Evolutionary conservation across 768 basidiomycete species (phyloP).

Genomic region (Lactifluus piperatus): DNA sequence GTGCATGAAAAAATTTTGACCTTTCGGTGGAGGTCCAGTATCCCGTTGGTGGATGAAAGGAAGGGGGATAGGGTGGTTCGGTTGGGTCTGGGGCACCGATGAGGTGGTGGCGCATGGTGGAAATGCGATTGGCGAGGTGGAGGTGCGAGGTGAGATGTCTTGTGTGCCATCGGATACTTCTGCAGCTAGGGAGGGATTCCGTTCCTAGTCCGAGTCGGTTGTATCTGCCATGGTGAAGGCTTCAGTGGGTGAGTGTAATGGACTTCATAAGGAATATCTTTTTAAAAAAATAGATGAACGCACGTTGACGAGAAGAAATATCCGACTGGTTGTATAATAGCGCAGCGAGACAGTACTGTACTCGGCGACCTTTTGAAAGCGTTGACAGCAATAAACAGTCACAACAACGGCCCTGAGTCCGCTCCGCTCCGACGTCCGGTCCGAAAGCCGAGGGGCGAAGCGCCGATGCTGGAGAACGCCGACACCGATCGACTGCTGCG

Average conservation of each 20-base stretch:
- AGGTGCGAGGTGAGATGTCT: neutral
- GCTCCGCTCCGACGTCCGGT: too few relatives aligned
- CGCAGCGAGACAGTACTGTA: too few relatives aligned
- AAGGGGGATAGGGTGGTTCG: neutral
- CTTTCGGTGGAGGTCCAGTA: slow-evolving; percentile 68
- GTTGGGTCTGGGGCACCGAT: too few relatives aligned
- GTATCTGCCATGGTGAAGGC: neutral
- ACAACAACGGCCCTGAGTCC: neutral
- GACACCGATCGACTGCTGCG: neutral
- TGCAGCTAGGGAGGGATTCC: too few relatives aligned
- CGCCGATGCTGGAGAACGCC: too few relatives aligned
- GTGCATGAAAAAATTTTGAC: slow-evolving; percentile 58
- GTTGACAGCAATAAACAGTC: neutral
- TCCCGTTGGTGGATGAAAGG: slow-evolving; percentile 25
- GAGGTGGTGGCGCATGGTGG: too few relatives aligned
- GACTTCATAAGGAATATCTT: too few relatives aligned
- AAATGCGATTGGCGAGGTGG: too few relatives aligned
- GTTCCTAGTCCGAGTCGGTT: neutral
- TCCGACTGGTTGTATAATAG: neutral
- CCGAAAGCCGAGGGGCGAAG: too few relatives aligned
- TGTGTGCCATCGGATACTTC: too few relatives aligned
- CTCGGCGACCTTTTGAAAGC: too few relatives aligned
- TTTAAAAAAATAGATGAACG: neutral
- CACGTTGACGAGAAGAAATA: neutral
- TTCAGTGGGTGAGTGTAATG: neutral